Percentiles rank a stretch among this genome's conserved stretches.
These are phyloP conservation scores for Periconia sp. DNA, from an alignment of 2,329 filamentous ascomycete species.

Conservation along the genomic window DNA sequence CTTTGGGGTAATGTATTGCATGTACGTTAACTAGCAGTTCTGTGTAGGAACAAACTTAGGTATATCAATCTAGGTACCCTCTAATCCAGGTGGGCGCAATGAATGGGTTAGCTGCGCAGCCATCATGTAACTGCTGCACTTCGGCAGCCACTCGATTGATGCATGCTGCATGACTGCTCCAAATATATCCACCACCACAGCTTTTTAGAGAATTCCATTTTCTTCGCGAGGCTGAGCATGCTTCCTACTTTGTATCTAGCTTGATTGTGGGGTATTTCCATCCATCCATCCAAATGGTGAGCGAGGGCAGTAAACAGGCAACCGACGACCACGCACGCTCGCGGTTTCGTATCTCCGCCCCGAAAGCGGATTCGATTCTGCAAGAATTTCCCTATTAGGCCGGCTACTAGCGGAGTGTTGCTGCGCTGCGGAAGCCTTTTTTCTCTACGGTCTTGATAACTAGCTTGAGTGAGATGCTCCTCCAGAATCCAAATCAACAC, in stretches of 20 bases:
- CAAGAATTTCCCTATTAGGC: background rate
- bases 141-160: background rate
- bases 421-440: background rate
- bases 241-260: background rate
- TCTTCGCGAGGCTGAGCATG: background rate
- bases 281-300: too few relatives aligned
- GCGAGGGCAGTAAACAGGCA: too few relatives aligned
- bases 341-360: conserved; percentile 1
- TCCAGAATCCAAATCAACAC: background rate
- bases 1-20: too few relatives aligned
- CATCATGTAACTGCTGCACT: background rate
- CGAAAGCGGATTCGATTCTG: conserved; percentile 2
- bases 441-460: background rate
- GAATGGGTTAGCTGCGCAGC: background rate
- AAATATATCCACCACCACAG: background rate
- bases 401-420: background rate
- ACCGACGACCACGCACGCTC: too few relatives aligned
- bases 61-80: too few relatives aligned
- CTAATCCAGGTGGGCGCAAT: too few relatives aligned
- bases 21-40: too few relatives aligned
- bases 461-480: too few relatives aligned
- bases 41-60: too few relatives aligned
- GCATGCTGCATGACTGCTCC: background rate
- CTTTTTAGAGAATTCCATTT: background rate
- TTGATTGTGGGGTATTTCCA: too few relatives aligned